Evolutionary conservation across 2,329 filamentous ascomycete species (phyloP).

Genomic region (Trichophyton mentagrophytes): DNA sequence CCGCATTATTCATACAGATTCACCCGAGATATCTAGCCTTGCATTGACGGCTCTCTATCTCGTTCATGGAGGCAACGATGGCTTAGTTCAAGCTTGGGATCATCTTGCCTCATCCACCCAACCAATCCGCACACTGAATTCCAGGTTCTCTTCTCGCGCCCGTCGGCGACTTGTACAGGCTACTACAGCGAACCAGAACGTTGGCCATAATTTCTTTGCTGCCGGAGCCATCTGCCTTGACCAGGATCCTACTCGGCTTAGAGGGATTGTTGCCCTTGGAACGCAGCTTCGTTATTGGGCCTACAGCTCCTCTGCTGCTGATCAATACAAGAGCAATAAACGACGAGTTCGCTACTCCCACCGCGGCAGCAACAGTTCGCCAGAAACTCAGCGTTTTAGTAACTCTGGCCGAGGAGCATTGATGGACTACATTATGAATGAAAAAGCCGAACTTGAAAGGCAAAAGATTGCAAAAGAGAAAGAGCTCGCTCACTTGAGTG

Average conservation of each 20-base stretch:
- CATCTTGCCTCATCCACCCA: constrained; percentile 67
- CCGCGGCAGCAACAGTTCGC: constrained; percentile 45
- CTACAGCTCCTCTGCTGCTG: constrained; percentile 68
- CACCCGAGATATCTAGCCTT: constrained; percentile 70
- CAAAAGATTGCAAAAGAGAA: constrained; percentile 56
- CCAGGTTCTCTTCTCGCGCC: constrained; percentile 67
- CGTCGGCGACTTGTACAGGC: constrained; percentile 61
- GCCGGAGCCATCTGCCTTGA: constrained; percentile 78
- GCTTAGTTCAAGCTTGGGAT: constrained; percentile 93
- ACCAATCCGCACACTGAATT: constrained; percentile 76
- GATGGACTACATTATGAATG: constrained; percentile 72
- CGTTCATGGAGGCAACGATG: constrained; percentile 87
- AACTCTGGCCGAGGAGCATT: constrained; percentile 57
- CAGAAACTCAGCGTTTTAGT: constrained; percentile 44
- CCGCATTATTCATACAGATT: constrained; percentile 79
- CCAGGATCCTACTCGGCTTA: constrained; percentile 70
- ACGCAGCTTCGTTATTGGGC: constrained; percentile 85
- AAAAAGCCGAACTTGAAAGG: constrained; percentile 63
- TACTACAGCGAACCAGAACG: constrained; percentile 52
- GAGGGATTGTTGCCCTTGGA: constrained; percentile 77
- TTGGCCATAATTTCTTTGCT: constrained; percentile 64
- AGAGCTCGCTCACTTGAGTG: constrained; percentile 57
- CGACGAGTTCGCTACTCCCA: constrained; percentile 61
- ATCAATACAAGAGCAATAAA: constrained; percentile 63
- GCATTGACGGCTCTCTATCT: constrained; percentile 76